Conservation (phyloP, 2,329 filamentous ascomycete genomes). For the Rhexocercosporidium sp. region DNA sequence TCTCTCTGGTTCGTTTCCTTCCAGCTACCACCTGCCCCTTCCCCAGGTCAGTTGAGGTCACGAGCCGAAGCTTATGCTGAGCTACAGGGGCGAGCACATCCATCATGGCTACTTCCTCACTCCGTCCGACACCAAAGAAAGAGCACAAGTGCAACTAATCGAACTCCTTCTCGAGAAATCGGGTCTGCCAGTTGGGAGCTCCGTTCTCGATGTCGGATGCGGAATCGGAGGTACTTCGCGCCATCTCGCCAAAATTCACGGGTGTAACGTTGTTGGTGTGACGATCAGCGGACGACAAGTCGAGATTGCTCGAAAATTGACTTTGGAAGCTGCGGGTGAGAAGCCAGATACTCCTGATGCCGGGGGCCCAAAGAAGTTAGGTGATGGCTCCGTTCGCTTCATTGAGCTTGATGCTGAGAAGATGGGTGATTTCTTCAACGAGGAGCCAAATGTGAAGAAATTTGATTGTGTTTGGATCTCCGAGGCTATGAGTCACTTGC, state of each 20-base stretch:
- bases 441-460: constrained; percentile 37
- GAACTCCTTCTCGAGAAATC: constrained; percentile 58
- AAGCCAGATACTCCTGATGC: constrained; percentile 18
- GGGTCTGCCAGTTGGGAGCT: constrained; percentile 43
- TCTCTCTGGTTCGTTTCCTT: constrained; percentile 57
- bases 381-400: constrained; percentile 56
- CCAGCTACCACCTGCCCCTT: neutral
- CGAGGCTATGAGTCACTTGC: constrained; percentile 65
- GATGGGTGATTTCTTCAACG: constrained; percentile 58
- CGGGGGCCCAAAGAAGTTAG: constrained; percentile 41
- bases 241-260: constrained; percentile 56
- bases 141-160: constrained; percentile 62
- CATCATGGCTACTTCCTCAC: constrained; percentile 66
- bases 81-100: constrained; percentile 63
- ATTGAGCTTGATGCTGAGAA: constrained; percentile 65
- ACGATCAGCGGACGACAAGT: constrained; percentile 66
- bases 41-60: no score
- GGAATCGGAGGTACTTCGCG: constrained; percentile 65
- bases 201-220: constrained; percentile 65
- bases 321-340: constrained; percentile 42
- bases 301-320: constrained; percentile 59
- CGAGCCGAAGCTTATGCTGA: neutral
- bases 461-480: constrained; percentile 68
- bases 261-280: constrained; percentile 61
- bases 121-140: constrained; percentile 58